phyloP scores from a whole-genome alignment of 306 rosid species.

The Glycyrrhiza uralensis region DNA sequence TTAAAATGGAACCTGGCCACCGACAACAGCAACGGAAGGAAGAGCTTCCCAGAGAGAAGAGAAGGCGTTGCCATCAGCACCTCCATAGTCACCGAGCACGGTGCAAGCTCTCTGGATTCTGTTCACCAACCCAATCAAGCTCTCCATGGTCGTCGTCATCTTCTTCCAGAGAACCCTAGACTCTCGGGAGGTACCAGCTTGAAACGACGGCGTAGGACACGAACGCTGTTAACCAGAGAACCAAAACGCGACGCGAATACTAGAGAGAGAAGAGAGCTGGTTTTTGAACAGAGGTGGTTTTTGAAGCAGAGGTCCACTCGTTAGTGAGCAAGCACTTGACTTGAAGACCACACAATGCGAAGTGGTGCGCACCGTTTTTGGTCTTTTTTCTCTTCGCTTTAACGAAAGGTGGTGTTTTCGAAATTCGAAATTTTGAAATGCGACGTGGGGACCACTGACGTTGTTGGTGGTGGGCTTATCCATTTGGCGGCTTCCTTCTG shows the following conservation, averaged over 20 bases:
- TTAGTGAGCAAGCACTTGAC: background rate
- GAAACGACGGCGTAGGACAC: slow-evolving; percentile 21
- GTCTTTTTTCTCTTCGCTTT: background rate
- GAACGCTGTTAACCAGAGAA: background rate
- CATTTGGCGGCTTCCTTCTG: background rate
- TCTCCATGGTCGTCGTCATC: slow-evolving; percentile 92
- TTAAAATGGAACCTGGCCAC: slow-evolving; percentile 71
- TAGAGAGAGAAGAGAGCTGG: background rate
- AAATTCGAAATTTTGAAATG: slow-evolving; percentile 17
- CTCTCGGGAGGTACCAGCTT: background rate
- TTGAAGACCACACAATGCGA: background rate
- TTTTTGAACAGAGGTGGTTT: no score
- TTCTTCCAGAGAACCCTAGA: slow-evolving; percentile 37
- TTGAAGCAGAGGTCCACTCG: no score
- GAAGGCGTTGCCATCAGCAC: slow-evolving; percentile 52
- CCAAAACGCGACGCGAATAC: background rate
- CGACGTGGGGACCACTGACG: background rate
- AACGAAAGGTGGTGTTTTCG: background rate
- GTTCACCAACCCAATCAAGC: slow-evolving; percentile 97
- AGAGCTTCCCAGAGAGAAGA: slow-evolving; percentile 96
- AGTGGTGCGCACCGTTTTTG: slow-evolving; percentile 4
- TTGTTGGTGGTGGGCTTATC: slow-evolving; percentile 1
- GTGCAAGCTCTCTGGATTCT: slow-evolving; percentile 96
- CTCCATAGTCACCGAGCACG: slow-evolving; percentile 94
- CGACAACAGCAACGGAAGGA: slow-evolving; percentile 94